Evolutionary conservation across 2,329 filamentous ascomycete species (phyloP).

Genomic region (Fusarium sp.): DNA sequence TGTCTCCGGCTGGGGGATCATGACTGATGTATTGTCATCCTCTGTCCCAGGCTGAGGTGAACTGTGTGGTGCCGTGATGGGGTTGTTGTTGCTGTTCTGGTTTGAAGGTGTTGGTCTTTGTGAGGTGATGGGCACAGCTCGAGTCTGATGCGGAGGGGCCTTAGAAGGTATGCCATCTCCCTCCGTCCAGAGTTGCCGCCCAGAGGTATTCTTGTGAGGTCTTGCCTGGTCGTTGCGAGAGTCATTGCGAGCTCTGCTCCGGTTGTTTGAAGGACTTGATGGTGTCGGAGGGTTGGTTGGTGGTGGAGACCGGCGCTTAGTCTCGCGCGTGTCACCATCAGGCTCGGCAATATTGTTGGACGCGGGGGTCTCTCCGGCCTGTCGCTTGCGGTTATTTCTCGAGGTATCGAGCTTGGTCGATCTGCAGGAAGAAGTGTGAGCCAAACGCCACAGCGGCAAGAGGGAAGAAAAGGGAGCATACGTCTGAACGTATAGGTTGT

Average conservation of each 20-base stretch:
- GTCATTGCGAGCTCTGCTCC: slow-evolving; percentile 26
- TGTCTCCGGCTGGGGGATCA: slow-evolving; percentile 36
- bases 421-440: not conserved
- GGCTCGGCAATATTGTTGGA: not conserved
- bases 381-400: slow-evolving; percentile 7
- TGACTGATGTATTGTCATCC: slow-evolving; percentile 19
- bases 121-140: slow-evolving; percentile 12
- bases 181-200: slow-evolving; percentile 46
- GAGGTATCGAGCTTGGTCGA: not conserved
- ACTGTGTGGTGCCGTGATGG: slow-evolving; percentile 1
- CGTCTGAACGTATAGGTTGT: slow-evolving; percentile 36
- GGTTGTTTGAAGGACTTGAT: slow-evolving; percentile 25
- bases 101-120: slow-evolving; percentile 4
- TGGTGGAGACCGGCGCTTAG: slow-evolving; percentile 47
- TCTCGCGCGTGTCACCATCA: slow-evolving; percentile 16
- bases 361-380: not conserved
- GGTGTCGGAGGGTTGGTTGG: slow-evolving; percentile 36
- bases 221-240: slow-evolving; percentile 38
- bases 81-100: not conserved
- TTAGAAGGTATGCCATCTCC: slow-evolving; percentile 36
- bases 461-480: not conserved
- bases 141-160: not conserved
- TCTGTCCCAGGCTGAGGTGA: slow-evolving; percentile 1
- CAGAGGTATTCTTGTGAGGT: slow-evolving; percentile 32
- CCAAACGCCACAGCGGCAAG: not conserved